Evolutionary conservation across 2,329 filamentous ascomycete genomes (phyloP), one percentile per base, ranked within the genome.

Genomic region (Paecilomyces dactylethromorphus): DNA sequence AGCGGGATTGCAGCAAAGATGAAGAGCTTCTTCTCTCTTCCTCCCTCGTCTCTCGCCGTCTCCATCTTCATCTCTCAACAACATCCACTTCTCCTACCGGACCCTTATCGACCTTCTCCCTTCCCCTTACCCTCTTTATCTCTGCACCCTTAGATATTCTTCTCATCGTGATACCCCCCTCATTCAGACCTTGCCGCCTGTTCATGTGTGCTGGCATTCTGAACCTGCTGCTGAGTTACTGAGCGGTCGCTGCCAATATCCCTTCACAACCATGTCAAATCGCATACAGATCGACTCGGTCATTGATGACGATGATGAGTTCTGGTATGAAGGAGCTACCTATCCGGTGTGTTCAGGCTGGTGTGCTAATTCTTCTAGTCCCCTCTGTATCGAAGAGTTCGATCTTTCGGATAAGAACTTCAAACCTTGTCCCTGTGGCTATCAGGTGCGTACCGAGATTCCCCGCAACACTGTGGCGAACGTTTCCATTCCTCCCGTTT

Each of bases 341-440:
- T 51, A 31, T n/a, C 26, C 50, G 21, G 50, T 59, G 55, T 51
- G 22, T 55, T 56, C 31, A 26, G 54, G 5, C 53, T 49, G 45
- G 51, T 49, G 55, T 53, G 32, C 59, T 60, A 56, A 66, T 69
- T 70, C 59, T 51, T 51, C 33, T 69, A 99, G 94, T 76, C 94
- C 94, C 66, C 88, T 99, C 64, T 99, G 94, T 74, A 96, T 99
- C 72, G 94, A 99, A 79, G 95, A 99, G 80, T 95, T 99, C 72
- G 95, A 99, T 77, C 86, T 99, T 55, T 95, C 92, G 50, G 94
- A 99, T 81, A 90, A 91, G 75, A 96, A 96, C 78, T 99, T 99
- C 77, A 87, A 89, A 70, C 94, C 94, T 65, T 99, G 94, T 80
- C 93, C 93, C 59, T 99, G 94, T 73, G 94, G 94, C 62, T 99